Evolutionary conservation across 1,284 basidiomycete genomes (phyloP).

Genomic region (Cryptococcus amylolentus): DNA sequence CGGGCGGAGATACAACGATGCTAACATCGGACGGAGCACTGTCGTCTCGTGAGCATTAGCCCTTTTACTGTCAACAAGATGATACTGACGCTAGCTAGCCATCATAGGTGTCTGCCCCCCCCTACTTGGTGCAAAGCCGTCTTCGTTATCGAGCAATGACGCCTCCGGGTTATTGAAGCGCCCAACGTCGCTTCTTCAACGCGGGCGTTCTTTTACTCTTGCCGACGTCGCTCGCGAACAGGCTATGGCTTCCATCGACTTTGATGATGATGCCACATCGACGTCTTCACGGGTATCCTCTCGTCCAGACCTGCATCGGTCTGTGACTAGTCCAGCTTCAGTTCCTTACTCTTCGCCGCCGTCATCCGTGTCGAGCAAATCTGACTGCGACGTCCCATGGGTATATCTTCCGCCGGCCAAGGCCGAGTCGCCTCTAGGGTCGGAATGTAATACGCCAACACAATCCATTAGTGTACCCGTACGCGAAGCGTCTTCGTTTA

Average conservation of each 20-base stretch:
- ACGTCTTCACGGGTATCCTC: background rate
- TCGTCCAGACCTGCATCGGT: conserved; percentile 12
- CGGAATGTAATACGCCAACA: conserved; percentile 10
- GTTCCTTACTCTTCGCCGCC: conserved; percentile 12
- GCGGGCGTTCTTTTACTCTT: conserved; percentile 41
- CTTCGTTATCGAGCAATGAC: conserved; percentile 4
- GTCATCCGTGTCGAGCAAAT: conserved; percentile 13
- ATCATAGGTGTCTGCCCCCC: conserved; percentile 29
- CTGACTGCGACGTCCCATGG: conserved; percentile 12
- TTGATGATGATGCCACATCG: conserved; percentile 3
- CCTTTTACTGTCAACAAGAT: background rate
- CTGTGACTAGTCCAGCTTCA: conserved; percentile 16
- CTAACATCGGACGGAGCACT: conserved; percentile 20
- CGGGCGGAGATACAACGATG: conserved; percentile 3
- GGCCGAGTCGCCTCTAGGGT: conserved; percentile 15
- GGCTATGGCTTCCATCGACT: conserved; percentile 1
- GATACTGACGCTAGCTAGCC: conserved; percentile 7
- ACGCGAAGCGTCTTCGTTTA: conserved; percentile 10
- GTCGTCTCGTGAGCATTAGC: conserved; percentile 26
- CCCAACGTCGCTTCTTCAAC: conserved; percentile 33
- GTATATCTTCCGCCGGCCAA: conserved; percentile 24
- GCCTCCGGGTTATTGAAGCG: conserved; percentile 11
- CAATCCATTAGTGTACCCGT: conserved; percentile 7
- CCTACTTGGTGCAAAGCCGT: conserved; percentile 16
- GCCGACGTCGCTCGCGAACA: conserved; percentile 21